These are phyloP conservation scores for Debaryomyces hansenii DNA, from an alignment of 805 yeast genomes.

Conservation along the genomic window DNA sequence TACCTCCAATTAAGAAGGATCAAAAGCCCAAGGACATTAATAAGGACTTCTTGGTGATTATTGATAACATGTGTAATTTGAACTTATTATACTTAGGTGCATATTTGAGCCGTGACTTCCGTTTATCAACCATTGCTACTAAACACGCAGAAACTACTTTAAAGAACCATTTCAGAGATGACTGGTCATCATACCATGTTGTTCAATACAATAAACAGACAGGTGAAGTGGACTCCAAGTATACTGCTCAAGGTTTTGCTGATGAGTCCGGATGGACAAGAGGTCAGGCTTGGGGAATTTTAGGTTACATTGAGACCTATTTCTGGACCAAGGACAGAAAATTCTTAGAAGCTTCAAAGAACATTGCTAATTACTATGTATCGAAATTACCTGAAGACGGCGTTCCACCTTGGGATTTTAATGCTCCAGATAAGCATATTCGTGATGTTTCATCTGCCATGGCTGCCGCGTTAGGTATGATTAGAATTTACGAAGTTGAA, in stretches of 20 bases:
- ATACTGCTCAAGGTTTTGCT: slow-evolving; percentile 26
- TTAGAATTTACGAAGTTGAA: slow-evolving; percentile 18
- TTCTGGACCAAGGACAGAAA: slow-evolving; percentile 19
- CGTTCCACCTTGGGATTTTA: slow-evolving; percentile 25
- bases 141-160: slow-evolving; percentile 28
- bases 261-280: slow-evolving; percentile 28
- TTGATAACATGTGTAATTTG: slow-evolving; percentile 21
- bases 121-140: slow-evolving; percentile 23
- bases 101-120: slow-evolving; percentile 21
- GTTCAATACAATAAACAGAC: slow-evolving; percentile 19
- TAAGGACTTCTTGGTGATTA: slow-evolving; percentile 25
- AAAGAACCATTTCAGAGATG: slow-evolving; percentile 20
- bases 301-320: slow-evolving; percentile 25
- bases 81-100: slow-evolving; percentile 26
- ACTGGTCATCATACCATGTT: slow-evolving; percentile 23
- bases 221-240: slow-evolving; percentile 19
- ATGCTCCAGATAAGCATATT: slow-evolving; percentile 20
- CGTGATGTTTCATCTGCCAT: slow-evolving; percentile 28
- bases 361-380: slow-evolving; percentile 20
- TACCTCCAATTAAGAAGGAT: not conserved
- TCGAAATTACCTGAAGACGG: slow-evolving; percentile 22
- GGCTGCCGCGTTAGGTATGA: slow-evolving; percentile 25
- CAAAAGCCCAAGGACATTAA: slow-evolving; percentile 6
- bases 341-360: slow-evolving; percentile 24
- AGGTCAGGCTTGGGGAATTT: slow-evolving; percentile 33